Conservation (phyloP, 164 flowering plant genomes). For the Protea cynaroides region DNA sequence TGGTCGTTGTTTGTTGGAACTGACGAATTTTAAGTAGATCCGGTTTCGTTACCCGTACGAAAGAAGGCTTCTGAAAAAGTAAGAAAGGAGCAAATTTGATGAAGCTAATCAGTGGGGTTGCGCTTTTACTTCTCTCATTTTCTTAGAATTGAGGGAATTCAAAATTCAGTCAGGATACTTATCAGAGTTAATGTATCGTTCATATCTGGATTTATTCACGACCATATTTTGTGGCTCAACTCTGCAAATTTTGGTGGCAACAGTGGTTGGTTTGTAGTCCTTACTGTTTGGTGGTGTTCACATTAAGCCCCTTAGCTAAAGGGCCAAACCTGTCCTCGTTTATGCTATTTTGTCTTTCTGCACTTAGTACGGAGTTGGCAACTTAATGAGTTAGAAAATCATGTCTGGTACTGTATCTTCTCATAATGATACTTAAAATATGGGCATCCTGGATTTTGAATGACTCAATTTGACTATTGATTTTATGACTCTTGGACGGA, state of each 20-base stretch:
- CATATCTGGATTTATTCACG: neutral
- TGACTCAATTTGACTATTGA: no score
- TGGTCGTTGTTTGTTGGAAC: neutral
- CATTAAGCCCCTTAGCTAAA: neutral
- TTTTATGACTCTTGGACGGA: no score
- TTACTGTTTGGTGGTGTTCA: neutral
- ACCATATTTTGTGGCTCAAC: no score
- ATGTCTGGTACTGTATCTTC: neutral
- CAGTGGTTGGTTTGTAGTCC: neutral
- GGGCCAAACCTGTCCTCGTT: neutral
- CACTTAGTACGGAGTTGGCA: neutral
- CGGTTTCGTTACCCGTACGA: neutral
- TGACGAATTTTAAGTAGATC: constrained; percentile 1
- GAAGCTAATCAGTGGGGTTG: neutral
- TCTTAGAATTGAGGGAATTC: neutral
- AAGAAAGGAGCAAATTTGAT: neutral
- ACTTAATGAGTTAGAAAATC: neutral
- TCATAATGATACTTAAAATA: no score
- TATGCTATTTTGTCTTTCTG: neutral
- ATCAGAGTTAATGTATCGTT: neutral
- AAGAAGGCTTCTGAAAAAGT: no score
- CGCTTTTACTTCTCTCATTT: neutral
- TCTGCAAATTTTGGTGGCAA: neutral
- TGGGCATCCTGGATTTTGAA: no score
- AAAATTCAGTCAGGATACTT: neutral